These are phyloP conservation scores for Chamaecrista fasciculata DNA, from an alignment of 306 rosid genomes.

Conservation along the genomic window DNA sequence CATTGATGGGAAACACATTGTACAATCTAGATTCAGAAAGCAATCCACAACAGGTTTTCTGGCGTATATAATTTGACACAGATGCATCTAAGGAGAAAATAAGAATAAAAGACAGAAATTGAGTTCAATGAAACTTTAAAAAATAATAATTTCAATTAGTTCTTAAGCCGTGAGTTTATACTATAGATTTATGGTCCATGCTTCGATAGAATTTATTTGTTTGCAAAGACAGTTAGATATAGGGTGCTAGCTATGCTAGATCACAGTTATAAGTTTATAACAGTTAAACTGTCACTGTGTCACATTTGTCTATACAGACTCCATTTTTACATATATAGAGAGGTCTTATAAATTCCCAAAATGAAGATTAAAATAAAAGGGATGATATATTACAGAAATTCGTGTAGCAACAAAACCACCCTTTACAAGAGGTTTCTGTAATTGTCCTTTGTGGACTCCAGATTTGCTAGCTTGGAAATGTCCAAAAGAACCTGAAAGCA, in stretches of 20 bases:
- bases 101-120: background rate
- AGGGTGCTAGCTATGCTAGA: background rate
- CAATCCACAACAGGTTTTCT: background rate
- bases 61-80: background rate
- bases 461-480: constrained; percentile 97
- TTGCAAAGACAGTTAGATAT: background rate
- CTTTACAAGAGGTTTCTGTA: constrained; percentile 76
- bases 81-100: background rate
- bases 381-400: constrained; percentile 64
- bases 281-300: constrained; percentile 6
- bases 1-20: background rate
- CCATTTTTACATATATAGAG: background rate
- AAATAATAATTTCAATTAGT: background rate
- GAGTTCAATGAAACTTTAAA: background rate
- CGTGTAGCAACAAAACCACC: constrained; percentile 97
- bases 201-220: constrained; percentile 11
- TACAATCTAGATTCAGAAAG: background rate
- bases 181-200: constrained; percentile 3
- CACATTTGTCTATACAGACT: background rate
- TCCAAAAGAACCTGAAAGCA: constrained; percentile 85
- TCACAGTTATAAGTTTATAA: background rate
- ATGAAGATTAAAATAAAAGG: background rate
- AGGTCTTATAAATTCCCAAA: constrained; percentile 7
- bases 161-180: background rate
- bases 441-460: constrained; percentile 88